Base-by-base conservation (phyloP, 768 basidiomycete genomes). In the Xerocomellus intermedius region DNA sequence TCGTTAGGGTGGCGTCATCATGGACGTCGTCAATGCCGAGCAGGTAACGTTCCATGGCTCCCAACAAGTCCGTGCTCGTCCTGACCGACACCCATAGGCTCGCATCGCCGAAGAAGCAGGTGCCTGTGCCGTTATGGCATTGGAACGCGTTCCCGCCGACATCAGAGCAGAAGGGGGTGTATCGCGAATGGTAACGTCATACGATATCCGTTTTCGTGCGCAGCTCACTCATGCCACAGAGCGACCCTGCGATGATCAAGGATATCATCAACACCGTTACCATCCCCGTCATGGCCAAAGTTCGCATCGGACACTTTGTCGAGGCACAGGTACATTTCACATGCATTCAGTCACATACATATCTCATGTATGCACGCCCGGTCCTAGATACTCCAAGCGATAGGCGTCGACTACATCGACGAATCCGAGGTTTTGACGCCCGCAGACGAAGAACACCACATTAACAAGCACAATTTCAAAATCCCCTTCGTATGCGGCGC, bases 31-130 rank as follows among this genome's bases (percentile, higher is more conserved):
- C 61, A 94, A 90, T 64, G 85, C 78, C 24, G 86, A 91, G 54
- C 82, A 83, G 76, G 80, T 79, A 48, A 36, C 45, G 6, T 42
- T 6, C 35, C 1, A 13, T 39, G 4, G 3, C 30, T 26, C 36
- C 3, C 3, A 21, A 4, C 16, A 3, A 9, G 3, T 41, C 24
- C 12, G 1, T 33, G 16, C 3, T 42, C 33, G 8, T 26, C 50
- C 57, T 60, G 24, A 62, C 49, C 24, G 26, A 35, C 55, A 19
- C 19, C 5, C 35, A 17, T 60, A 95, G 88, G 96, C 96, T 55
- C 89, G 90, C 57, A 94, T 98, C 63, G 96, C 96, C 42, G 96
- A 98, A 69, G 93, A 94, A 68, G 96, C 96, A 9, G 96, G 96
- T 43, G 96, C 96, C 8, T 94, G 92, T 69, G 96, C 96, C 55